A percentile compares a stretch with the other conserved stretches of the same genome.
These are phyloP conservation scores for Salix udensis DNA, from an alignment of 345 rosid species.

Conservation along the genomic window DNA sequence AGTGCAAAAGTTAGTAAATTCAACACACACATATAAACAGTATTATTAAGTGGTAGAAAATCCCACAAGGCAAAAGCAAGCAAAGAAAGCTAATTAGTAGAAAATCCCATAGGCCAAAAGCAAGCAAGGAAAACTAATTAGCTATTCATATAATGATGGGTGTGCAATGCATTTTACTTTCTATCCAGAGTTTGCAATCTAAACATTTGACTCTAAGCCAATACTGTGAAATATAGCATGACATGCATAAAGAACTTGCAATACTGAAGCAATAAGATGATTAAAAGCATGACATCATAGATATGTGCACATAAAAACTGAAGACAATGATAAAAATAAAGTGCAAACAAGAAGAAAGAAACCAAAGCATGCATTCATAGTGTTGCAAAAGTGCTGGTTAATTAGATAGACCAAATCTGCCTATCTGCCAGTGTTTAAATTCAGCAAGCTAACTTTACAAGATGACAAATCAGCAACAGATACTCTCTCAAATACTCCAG, in stretches of 20 bases:
- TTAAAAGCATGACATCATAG: background rate
- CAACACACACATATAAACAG: constrained; percentile 3
- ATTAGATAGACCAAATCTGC: background rate
- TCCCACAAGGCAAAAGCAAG: background rate
- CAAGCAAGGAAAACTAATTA: too few species aligned
- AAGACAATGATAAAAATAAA: background rate
- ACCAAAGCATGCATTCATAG: background rate
- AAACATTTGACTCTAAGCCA: background rate
- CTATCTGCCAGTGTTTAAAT: background rate
- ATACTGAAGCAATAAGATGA: background rate
- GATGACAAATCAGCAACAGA: background rate
- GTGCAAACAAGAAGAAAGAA: background rate
- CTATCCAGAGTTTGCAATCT: background rate
- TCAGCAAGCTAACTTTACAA: background rate
- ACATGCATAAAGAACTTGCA: background rate
- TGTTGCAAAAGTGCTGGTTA: background rate
- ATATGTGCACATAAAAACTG: background rate
- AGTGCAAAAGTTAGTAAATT: constrained; percentile 17
- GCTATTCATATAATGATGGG: background rate
- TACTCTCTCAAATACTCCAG: background rate
- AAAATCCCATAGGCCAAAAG: too few species aligned
- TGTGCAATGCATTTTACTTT: background rate
- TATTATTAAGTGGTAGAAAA: background rate
- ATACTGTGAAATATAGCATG: background rate
- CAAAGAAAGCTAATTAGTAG: background rate